Base-by-base conservation (phyloP, 257 asterid genomes). In the Knoxia roxburghii region DNA sequence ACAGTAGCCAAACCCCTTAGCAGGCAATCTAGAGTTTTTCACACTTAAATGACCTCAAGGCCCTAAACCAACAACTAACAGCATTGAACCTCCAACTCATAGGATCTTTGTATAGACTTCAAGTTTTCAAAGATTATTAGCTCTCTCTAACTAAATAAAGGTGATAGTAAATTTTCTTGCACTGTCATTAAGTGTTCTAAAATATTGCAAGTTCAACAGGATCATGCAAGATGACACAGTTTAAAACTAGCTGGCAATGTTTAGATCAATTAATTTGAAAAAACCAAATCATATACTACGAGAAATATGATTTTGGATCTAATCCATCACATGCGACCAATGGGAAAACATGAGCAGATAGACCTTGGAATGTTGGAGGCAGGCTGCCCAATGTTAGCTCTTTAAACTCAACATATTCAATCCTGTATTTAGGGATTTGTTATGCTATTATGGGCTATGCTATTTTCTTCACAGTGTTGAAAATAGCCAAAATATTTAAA, bases 281-380 rank as follows among this genome's bases (percentile, higher is more conserved):
- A 29, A 55, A 2, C 29, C 1, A 18, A 57, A 33, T 20, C 1
- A 39, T 13, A 29, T 3, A 37, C 9, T 3, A 45, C 48, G 14
- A 37, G n/a, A 37, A 10, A 54, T 18, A 56, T 11, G 6, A 5
- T 6, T 33, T 6, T 35, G 20, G 14, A 7, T 35, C 41, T 60
- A 39, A n/a, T 17, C 2, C 40, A 35, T 50, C 23, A 20, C 61
- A 50, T 70, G 62, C 53, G 12, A 52, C 7, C 41, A 53, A 15
- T 27, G 26, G 69, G 49, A 52, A n/a, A 35, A 54, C 59, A 30
- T 50, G 29, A 69, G 68, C 23, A 65, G 64, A 45, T 48, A 56
- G 66, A 93, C 99, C 99, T 90, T 91, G 95, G 76, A 94, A 94
- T 41, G 96, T 87, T 72, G 95, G 96, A 23, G 99, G 96, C 27